Evolutionary conservation across 1,139 yeast species (phyloP).

Genomic region (Blastobotrys malaysiensis): DNA sequence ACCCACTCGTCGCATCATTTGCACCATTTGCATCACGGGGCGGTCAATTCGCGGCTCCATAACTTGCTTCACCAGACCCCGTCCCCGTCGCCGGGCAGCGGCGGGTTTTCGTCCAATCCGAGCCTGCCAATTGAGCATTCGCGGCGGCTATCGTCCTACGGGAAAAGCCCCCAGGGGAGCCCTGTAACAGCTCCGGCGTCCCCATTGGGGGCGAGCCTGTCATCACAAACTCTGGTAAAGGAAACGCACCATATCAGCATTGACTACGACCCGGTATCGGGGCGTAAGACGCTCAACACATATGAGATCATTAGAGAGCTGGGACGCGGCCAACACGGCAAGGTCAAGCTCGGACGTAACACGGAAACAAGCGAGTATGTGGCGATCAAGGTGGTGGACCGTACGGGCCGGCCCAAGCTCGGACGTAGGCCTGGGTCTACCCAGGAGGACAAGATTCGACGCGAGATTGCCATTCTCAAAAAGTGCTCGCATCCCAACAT

Average conservation of each 20-base stretch:
- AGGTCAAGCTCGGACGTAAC: slow-evolving; percentile 86
- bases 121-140: neutral
- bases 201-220: neutral
- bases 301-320: slow-evolving; percentile 84
- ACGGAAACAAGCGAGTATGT: slow-evolving; percentile 64
- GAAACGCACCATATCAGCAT: slow-evolving; percentile 78
- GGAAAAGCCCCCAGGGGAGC: neutral
- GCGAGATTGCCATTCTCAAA: slow-evolving; percentile 95
- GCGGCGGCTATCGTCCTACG: neutral
- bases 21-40: neutral
- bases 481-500: slow-evolving; percentile 90
- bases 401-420: slow-evolving; percentile 60
- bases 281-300: slow-evolving; percentile 78
- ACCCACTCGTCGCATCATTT: neutral
- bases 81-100: neutral
- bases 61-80: neutral
- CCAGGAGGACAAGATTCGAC: slow-evolving; percentile 69
- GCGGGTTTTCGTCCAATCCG: neutral
- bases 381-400: slow-evolving; percentile 88
- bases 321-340: slow-evolving; percentile 97
- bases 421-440: slow-evolving; percentile 41
- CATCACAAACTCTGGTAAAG: slow-evolving; percentile 47
- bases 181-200: neutral
- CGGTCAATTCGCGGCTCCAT: neutral
- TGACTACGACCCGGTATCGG: slow-evolving; percentile 84